phyloP scores from a whole-genome alignment of 345 rosid species.

The Eutrema japonicum region DNA sequence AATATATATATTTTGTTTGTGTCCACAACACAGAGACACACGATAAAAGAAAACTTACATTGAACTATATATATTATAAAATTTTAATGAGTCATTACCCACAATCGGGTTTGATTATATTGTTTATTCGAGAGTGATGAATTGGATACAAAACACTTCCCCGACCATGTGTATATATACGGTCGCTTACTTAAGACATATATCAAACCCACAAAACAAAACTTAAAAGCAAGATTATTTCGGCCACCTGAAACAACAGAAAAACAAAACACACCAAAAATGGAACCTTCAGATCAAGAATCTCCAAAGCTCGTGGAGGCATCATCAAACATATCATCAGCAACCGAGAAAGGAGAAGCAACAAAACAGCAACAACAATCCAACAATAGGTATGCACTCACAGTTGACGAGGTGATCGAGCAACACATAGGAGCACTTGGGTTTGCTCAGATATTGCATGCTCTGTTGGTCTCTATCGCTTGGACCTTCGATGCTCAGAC shows the following conservation, averaged over 20 bases:
- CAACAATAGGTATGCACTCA: slow-evolving; percentile 51
- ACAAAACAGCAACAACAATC: slow-evolving; percentile 21
- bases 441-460: slow-evolving; percentile 63
- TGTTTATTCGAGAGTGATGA: slow-evolving; percentile 21
- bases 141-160: slow-evolving; percentile 20
- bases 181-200: slow-evolving; percentile 24
- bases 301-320: slow-evolving; percentile 35
- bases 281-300: slow-evolving; percentile 35
- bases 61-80: slow-evolving; percentile 8
- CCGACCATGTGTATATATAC: slow-evolving; percentile 37
- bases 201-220: slow-evolving; percentile 27
- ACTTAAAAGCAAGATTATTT: slow-evolving; percentile 17
- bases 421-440: slow-evolving; percentile 68
- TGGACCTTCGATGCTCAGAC: slow-evolving; percentile 75
- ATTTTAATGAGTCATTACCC: slow-evolving; percentile 33
- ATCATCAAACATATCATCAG: slow-evolving; percentile 39
- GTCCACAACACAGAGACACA: too few relatives aligned
- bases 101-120: slow-evolving; percentile 4
- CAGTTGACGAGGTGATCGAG: slow-evolving; percentile 73
- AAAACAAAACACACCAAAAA: background rate
- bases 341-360: slow-evolving; percentile 39
- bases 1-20: background rate
- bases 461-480: slow-evolving; percentile 63
- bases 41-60: background rate
- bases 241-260: slow-evolving; percentile 40